Evolutionary conservation across 345 rosid species (phyloP).

Genomic region (Pistacia vera): DNA sequence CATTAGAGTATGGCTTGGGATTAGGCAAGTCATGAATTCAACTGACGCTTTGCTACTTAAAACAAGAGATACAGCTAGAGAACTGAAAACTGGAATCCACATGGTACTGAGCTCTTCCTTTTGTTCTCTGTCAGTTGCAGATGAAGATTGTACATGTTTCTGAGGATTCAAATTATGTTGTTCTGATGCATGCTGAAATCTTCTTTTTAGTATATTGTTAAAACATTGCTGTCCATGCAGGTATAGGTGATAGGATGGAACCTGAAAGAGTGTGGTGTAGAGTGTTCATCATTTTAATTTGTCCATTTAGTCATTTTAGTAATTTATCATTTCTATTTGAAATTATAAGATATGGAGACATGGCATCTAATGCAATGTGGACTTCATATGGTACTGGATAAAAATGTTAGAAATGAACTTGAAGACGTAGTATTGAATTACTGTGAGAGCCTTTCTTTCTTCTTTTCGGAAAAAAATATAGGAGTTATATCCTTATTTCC

Average conservation of each 20-base stretch:
- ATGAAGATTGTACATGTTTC: background rate
- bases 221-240: background rate
- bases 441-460: background rate
- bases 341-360: background rate
- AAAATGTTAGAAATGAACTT: background rate
- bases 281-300: background rate
- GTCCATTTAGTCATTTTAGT: background rate
- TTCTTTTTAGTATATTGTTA: background rate
- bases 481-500: background rate
- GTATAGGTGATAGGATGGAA: background rate
- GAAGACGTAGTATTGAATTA: background rate
- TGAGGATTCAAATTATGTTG: background rate
- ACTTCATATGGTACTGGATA: background rate
- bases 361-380: background rate
- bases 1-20: conserved; percentile 68
- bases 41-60: conserved; percentile 56
- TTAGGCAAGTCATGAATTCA: conserved; percentile 70
- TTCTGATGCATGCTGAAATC: background rate
- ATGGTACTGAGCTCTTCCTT: conserved; percentile 45
- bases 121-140: background rate
- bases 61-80: conserved; percentile 58
- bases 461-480: background rate
- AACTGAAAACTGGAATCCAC: conserved; percentile 69
- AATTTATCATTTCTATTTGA: background rate
- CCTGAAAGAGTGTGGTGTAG: background rate